A percentile compares a stretch with the other conserved stretches of the same genome.
These are phyloP conservation scores for Sclerotinia minor DNA, from an alignment of 2,329 filamentous ascomycete genomes.

Conservation along the genomic window DNA sequence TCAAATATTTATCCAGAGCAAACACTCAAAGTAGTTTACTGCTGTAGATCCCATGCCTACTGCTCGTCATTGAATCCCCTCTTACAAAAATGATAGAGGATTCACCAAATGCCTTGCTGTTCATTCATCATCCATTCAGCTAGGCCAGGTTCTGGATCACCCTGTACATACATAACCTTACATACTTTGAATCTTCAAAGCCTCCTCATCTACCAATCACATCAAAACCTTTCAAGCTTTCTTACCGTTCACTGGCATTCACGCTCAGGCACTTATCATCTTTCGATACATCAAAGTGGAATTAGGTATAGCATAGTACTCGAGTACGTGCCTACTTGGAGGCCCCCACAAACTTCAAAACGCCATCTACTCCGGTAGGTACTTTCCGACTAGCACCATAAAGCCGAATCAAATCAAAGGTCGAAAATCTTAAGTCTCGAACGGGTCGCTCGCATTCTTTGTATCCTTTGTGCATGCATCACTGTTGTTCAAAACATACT, in stretches of 20 bases:
- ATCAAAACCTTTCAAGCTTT: neutral
- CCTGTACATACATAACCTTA: too few species aligned
- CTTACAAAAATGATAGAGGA: neutral
- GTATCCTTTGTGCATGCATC: slow-evolving; percentile 11
- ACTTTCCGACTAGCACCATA: neutral
- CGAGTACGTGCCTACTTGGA: too few species aligned
- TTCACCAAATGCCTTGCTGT: neutral
- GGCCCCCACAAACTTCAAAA: neutral
- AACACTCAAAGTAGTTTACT: neutral
- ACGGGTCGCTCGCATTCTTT: neutral
- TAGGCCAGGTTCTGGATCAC: neutral
- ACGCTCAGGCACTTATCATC: slow-evolving; percentile 10
- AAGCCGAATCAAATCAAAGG: neutral
- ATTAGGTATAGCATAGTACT: neutral
- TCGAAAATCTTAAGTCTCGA: neutral
- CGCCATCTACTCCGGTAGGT: neutral
- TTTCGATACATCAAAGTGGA: neutral
- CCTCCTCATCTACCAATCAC: neutral
- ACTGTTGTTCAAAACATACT: neutral
- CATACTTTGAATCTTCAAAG: too few species aligned
- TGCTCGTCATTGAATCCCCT: slow-evolving; percentile 8
- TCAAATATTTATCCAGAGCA: neutral
- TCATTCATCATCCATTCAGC: slow-evolving; percentile 3
- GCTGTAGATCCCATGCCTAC: neutral
- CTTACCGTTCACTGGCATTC: neutral